phyloP scores from a whole-genome alignment of 768 basidiomycete species.

The Tulasnella sp. region DNA sequence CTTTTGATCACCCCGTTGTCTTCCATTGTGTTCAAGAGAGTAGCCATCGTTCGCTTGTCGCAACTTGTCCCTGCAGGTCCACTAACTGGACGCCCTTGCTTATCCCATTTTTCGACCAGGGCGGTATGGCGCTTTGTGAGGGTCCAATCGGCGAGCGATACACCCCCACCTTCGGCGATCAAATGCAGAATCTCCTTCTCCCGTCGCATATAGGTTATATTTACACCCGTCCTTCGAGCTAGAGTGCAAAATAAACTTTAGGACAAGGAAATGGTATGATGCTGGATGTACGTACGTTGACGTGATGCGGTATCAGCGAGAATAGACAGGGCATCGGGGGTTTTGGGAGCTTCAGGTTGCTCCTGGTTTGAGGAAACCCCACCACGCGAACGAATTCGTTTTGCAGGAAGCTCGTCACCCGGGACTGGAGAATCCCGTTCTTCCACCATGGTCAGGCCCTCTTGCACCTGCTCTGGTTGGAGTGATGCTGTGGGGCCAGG shows the following conservation, averaged over 20 bases:
- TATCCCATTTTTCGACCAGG: constrained; percentile 54
- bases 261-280: neutral
- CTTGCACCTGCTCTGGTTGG: neutral
- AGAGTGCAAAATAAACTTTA: neutral
- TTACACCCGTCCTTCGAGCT: constrained; percentile 34
- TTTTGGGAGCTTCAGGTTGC: neutral
- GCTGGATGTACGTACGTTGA: neutral
- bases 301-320: constrained; percentile 4
- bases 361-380: neutral
- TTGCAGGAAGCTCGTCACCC: neutral
- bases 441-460: neutral
- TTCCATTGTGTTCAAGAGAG: constrained; percentile 59
- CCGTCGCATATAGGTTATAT: constrained; percentile 71
- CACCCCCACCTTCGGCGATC: constrained; percentile 62
- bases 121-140: constrained; percentile 61
- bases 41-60: constrained; percentile 67
- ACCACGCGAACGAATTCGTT: neutral
- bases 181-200: constrained; percentile 74
- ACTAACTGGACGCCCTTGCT: constrained; percentile 65
- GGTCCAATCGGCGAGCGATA: constrained; percentile 59
- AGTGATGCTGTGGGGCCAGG: neutral
- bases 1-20: constrained; percentile 63
- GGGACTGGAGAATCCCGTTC: neutral
- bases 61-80: constrained; percentile 61
- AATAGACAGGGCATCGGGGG: neutral